Evolutionary conservation across 768 basidiomycete species (phyloP), one percentile per base, ranked within the genome.

Genomic region (Termitomyces sp.): DNA sequence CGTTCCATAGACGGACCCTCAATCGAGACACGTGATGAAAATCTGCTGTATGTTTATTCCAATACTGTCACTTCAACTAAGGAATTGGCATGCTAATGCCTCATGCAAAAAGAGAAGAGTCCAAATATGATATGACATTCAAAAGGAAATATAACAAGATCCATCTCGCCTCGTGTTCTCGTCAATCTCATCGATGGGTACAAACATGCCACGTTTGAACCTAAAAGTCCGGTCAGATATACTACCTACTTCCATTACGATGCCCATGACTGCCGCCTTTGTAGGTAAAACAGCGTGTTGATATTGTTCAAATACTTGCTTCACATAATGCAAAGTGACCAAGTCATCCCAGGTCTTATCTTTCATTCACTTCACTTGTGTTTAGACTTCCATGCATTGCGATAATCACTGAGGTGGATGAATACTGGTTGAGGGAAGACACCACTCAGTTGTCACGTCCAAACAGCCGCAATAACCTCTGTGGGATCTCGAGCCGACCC

Each of bases 401-500:
- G 13, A 8, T 26, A 29, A n/a, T n/a, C n/a, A n/a, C n/a, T n/a
- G n/a, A 5, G 48, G 16, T 34, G 5, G 2, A 34, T 14, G 20
- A 6, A 7, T 31, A 34, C 4, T 24, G 32, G 13, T 10, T 14
- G 22, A 13, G 6, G 27, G 10, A 51, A 4, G 16, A 18, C 18
- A 5, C 18, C 18, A n/a, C 18, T 51, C 26, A 42, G 10, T 27
- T 20, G 24, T 32, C 44, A 26, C 50, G 39, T 44, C 43, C 37
- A 24, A 57, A 57, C 29, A 57, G 41, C 20, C 50, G 49, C 42
- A 57, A 16, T 27, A 58, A 31, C 29, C 24, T 58, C 7, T 58
- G 39, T 46, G 56, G 56, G 37, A 57, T 46, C n/a, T 57, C 56
- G 18, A 52, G 31, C 46, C 56, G 56, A n/a, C 46, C 24, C 32